Evolutionary conservation across 495 filamentous ascomycete genomes (phyloP).

Genomic region (Wilcoxina mikolae): DNA sequence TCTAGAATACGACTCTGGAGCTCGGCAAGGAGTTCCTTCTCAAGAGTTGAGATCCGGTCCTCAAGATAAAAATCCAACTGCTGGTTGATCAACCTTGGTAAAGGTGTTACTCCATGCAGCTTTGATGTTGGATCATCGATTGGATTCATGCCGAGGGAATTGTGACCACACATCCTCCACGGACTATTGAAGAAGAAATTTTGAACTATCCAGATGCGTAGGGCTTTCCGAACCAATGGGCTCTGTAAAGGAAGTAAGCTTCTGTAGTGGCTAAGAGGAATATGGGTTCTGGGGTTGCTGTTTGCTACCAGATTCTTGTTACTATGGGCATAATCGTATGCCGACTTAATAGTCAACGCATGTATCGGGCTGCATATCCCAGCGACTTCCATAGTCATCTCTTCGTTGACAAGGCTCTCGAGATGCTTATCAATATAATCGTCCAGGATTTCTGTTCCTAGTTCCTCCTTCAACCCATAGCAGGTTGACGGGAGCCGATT

Average conservation of each 20-base stretch:
- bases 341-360: neutral
- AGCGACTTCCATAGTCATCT: neutral
- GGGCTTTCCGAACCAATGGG: conserved; percentile 16
- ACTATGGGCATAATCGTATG: neutral
- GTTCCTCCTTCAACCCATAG: conserved; percentile 18
- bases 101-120: conserved; percentile 18
- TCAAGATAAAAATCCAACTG: conserved; percentile 25
- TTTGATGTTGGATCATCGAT: conserved; percentile 20
- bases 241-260: conserved; percentile 10
- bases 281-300: neutral
- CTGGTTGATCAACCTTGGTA: conserved; percentile 23
- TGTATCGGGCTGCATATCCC: neutral
- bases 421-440: conserved; percentile 23
- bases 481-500: conserved; percentile 20
- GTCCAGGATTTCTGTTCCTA: conserved; percentile 13
- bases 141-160: conserved; percentile 17
- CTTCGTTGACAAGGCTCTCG: conserved; percentile 11
- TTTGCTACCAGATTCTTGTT: neutral
- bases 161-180: conserved; percentile 21
- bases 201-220: conserved; percentile 27
- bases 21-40: conserved; percentile 22
- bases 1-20: conserved; percentile 23
- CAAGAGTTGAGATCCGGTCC: conserved; percentile 16
- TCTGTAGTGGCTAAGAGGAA: too few relatives aligned
- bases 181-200: conserved; percentile 23